These are phyloP conservation scores for Articulospora tetracladia DNA, from an alignment of 495 filamentous ascomycete genomes.

Conservation along the genomic window DNA sequence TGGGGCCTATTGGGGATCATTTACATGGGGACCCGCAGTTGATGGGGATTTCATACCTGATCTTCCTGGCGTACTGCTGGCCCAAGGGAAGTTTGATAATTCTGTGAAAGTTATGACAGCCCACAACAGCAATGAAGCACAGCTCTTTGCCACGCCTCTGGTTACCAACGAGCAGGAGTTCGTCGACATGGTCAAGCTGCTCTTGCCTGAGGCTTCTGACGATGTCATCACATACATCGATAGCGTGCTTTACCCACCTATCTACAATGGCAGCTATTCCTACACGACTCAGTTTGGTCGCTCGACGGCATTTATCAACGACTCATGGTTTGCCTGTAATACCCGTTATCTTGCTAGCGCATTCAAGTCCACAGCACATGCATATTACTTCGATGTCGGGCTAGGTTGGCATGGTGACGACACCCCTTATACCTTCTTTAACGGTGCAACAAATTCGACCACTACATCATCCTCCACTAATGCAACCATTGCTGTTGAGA, in stretches of 20 bases:
- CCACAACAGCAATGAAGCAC: slow-evolving; percentile 52
- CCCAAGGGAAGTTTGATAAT: slow-evolving; percentile 50
- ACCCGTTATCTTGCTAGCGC: slow-evolving; percentile 38
- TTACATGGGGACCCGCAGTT: slow-evolving; percentile 52
- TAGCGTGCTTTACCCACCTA: slow-evolving; percentile 20
- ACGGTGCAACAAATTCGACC: slow-evolving; percentile 28
- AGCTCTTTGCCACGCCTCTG: slow-evolving; percentile 9
- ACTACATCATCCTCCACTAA: not conserved
- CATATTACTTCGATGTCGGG: slow-evolving; percentile 56
- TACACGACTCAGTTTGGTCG: slow-evolving; percentile 37
- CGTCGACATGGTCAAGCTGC: not conserved
- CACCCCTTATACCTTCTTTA: slow-evolving; percentile 49
- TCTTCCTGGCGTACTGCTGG: slow-evolving; percentile 51
- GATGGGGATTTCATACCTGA: slow-evolving; percentile 56
- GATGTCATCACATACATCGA: not conserved
- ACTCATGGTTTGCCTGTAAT: slow-evolving; percentile 23
- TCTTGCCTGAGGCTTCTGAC: not conserved
- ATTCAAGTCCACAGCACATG: slow-evolving; percentile 42
- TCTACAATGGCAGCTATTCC: slow-evolving; percentile 35
- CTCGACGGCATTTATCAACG: slow-evolving; percentile 1
- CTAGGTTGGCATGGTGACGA: slow-evolving; percentile 53
- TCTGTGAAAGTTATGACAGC: slow-evolving; percentile 49
- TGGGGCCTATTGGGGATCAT: slow-evolving; percentile 35
- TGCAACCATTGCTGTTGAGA: not conserved
- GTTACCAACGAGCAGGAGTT: not conserved